Base-by-base conservation (phyloP, 441 rosid species). In the Adansonia madagascariensis region DNA sequence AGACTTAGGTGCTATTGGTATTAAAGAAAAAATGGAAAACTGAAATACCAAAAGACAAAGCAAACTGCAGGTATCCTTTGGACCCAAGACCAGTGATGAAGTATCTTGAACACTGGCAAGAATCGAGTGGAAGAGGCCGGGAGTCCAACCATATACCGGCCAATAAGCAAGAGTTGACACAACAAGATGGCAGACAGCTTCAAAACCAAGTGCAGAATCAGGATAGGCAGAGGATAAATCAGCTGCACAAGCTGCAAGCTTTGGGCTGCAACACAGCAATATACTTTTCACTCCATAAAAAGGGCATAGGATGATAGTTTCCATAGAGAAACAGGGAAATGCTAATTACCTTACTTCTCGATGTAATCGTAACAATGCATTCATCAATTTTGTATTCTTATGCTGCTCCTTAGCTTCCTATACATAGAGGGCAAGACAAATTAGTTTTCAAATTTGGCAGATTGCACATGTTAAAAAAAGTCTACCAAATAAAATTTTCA, bases 61-160 rank as follows among this genome's bases (percentile, higher is more conserved):
- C 79, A 94, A 83, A 84, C 98, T 96, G 88, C 99, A 96, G 53
- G 94, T 91, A 88, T 94, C 99, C 86, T 94, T 94, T 39, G 99
- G 98, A 81, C 98, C 99, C 89, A 91, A 84, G 70, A 95, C 92
- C 80, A 91, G 83, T 49, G 87, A 79, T 71, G 98, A 88, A 75
- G 91, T 81, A 20, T 89, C 86, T 86, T 92, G 94, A 81, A 91
- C 92, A 84, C 89, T 89, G 10, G 90, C 84, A 66, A 96, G 90
- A 78, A 96, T 91, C 55, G 98, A 87, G 84, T 88, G 92, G 84
- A 96, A 94, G 82, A 96, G 97, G 69, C 97, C 95, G 55, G 99
- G 99, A 83, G 89, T 83, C 99, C 99, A 96, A 59, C 94, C 98
- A 90, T 87, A 85, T 43, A 92, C 88, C 43, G 99, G 97, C 99